Evolutionary conservation across 2,329 filamentous ascomycete species (phyloP).

Genomic region (Alternaria ventricosa): DNA sequence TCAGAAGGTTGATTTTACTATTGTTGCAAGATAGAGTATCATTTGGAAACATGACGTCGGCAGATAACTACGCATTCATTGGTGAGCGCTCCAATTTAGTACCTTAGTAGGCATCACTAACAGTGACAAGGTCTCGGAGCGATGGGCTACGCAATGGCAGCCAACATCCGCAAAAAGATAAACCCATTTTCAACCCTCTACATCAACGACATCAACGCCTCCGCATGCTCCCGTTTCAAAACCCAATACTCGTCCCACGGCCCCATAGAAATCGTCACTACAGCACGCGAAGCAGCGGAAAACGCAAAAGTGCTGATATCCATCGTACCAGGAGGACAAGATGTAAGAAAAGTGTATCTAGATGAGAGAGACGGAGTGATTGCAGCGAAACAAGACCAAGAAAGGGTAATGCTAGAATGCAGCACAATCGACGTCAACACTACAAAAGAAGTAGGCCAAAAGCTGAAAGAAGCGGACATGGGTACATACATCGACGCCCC

Average conservation of each 20-base stretch:
- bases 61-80: conserved; percentile 42
- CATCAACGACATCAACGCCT: conserved; percentile 39
- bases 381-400: conserved; percentile 20
- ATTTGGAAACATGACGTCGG: conserved; percentile 28
- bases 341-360: conserved; percentile 42
- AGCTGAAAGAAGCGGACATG: conserved; percentile 12
- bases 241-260: conserved; percentile 26
- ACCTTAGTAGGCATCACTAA: neutral
- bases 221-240: conserved; percentile 32
- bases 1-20: neutral
- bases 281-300: conserved; percentile 37
- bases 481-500: conserved; percentile 42
- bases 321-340: conserved; percentile 35
- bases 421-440: conserved; percentile 42
- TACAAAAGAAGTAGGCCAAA: conserved; percentile 32
- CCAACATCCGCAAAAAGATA: conserved; percentile 39
- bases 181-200: conserved; percentile 26
- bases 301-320: conserved; percentile 36
- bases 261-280: conserved; percentile 30
- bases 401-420: conserved; percentile 38
- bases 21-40: neutral
- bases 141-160: conserved; percentile 45
- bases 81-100: conserved; percentile 10
- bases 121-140: conserved; percentile 37
- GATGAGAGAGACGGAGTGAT: conserved; percentile 35